Evolutionary conservation across 441 rosid genomes (phyloP).

Genomic region (Arabidopsis hybrid): DNA sequence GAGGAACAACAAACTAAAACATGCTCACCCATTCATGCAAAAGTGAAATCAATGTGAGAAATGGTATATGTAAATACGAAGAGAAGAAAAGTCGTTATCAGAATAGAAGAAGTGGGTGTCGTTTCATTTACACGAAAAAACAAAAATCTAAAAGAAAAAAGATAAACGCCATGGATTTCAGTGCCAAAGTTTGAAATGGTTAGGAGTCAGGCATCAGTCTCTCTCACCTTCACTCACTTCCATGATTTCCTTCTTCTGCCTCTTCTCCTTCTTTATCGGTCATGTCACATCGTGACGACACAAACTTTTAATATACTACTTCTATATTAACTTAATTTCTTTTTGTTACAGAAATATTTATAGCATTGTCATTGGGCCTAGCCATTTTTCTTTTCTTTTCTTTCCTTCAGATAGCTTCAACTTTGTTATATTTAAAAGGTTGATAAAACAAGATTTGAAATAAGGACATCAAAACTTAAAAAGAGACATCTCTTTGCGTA

Average conservation of each 20-base stretch:
- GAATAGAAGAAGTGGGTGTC: conserved; percentile 37
- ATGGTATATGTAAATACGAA: conserved; percentile 8
- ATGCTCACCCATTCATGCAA: conserved; percentile 26
- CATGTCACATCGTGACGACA: conserved; percentile 42
- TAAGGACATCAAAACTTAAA: no score
- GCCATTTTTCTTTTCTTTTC: background rate
- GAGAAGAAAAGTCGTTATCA: conserved; percentile 41
- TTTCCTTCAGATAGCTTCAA: background rate
- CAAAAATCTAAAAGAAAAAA: background rate
- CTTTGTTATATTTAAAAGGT: background rate
- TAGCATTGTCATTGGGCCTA: conserved; percentile 19
- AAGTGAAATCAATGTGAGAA: conserved; percentile 21
- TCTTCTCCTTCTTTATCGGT: conserved; percentile 38
- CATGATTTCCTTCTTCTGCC: conserved; percentile 38
- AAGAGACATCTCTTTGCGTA: no score
- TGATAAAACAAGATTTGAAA: background rate
- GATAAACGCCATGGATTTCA: conserved; percentile 71
- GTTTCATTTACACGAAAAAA: conserved; percentile 17
- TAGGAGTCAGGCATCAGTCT: conserved; percentile 48
- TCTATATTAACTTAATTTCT: background rate
- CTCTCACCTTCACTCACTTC: conserved; percentile 47
- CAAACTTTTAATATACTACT: conserved; percentile 12
- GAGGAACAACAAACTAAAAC: conserved; percentile 34
- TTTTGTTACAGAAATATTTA: conserved; percentile 17
- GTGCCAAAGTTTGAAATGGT: conserved; percentile 68